A percentile compares a stretch with the other conserved stretches of the same genome.
Evolutionary conservation across 306 rosid genomes (phyloP).

Genomic region (Purshia tridentata): DNA sequence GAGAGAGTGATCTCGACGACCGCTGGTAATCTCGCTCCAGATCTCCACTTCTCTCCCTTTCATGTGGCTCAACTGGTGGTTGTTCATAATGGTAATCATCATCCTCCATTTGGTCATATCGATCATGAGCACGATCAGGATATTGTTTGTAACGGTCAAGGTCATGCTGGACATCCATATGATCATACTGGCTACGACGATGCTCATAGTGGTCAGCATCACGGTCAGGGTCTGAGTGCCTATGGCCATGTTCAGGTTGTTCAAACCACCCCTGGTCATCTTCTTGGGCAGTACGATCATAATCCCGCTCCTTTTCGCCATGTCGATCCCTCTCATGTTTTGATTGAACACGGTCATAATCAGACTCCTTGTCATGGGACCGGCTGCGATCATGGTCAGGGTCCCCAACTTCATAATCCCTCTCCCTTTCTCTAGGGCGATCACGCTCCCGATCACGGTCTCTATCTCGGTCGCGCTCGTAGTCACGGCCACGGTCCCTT

Average conservation of each 20-base stretch:
- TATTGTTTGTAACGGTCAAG: constrained; percentile 60
- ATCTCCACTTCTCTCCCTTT: constrained; percentile 64
- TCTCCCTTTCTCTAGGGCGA: constrained; percentile 63
- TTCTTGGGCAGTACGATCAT: constrained; percentile 55
- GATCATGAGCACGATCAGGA: constrained; percentile 43
- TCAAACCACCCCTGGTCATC: constrained; percentile 70
- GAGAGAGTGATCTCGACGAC: constrained; percentile 72
- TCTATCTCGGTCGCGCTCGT: constrained; percentile 55
- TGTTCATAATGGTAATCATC: constrained; percentile 62
- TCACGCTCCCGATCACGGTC: constrained; percentile 57
- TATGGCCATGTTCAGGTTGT: constrained; percentile 62
- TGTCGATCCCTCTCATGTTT: constrained; percentile 71
- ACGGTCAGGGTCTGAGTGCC: constrained; percentile 61
- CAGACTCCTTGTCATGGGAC: constrained; percentile 67
- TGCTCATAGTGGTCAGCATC: constrained; percentile 63
- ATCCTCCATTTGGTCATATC: constrained; percentile 58
- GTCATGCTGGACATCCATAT: constrained; percentile 51
- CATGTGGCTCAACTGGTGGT: constrained; percentile 60
- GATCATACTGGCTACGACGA: constrained; percentile 60
- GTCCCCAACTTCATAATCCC: constrained; percentile 70
- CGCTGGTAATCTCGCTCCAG: constrained; percentile 56
- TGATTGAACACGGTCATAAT: constrained; percentile 63
- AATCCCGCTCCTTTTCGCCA: constrained; percentile 54
- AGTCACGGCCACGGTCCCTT: constrained; percentile 65
- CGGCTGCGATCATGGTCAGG: constrained; percentile 55